Conservation (phyloP, 73 alveolate genomes). For the Paramecium octaurelia region DNA sequence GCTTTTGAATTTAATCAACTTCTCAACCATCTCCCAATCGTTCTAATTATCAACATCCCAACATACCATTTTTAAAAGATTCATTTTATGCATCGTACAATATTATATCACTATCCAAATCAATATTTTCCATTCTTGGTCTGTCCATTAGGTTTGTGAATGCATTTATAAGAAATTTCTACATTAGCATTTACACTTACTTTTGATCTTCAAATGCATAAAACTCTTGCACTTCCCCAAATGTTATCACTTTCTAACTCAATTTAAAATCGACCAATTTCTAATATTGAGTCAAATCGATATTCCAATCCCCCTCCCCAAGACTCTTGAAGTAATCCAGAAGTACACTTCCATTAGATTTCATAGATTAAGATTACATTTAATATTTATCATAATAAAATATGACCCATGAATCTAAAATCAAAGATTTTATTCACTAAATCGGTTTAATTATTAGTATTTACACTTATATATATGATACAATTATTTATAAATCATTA, state of each 20-base stretch:
- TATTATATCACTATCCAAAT: neutral
- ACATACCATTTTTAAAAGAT: neutral
- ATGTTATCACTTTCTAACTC: neutral
- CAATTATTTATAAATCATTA: neutral
- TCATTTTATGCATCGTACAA: neutral
- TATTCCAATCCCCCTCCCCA: neutral
- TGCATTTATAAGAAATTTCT: slow-evolving; percentile 7
- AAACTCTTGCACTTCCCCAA: neutral
- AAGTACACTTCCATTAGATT: neutral
- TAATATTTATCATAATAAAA: neutral
- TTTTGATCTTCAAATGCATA: neutral
- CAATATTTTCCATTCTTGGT: slow-evolving; percentile 40
- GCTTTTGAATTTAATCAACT: neutral
- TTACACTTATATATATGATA: neutral
- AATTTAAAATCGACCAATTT: neutral
- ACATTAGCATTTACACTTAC: neutral
- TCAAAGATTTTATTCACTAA: neutral
- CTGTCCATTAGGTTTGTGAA: neutral
- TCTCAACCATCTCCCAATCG: neutral
- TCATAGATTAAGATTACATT: neutral
- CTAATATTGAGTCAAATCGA: neutral
- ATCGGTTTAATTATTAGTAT: neutral
- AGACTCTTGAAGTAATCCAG: neutral
- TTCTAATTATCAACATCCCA: neutral
- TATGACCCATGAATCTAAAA: neutral